Evolutionary conservation across 805 yeast species (phyloP), one percentile per base, ranked within the genome.

Genomic region (Candida nanaspora): DNA sequence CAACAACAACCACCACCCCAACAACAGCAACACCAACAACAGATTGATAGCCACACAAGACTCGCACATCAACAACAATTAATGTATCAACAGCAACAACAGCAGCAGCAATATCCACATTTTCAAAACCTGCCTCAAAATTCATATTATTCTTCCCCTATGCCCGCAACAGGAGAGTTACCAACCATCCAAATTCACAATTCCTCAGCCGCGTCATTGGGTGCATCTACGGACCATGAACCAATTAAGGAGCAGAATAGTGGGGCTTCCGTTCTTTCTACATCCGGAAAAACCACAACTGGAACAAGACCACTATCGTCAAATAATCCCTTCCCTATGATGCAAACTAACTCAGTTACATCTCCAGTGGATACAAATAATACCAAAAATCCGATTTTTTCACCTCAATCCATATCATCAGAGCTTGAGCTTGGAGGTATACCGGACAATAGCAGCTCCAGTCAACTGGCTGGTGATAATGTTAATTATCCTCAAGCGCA

Each of bases 1-100:
- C 57, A 37, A 19, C 34, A 46, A 29, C 43, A 43, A 23, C 50
- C 47, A 34, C 48, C 44, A 30, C 46, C 37, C 29, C 37, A 35
- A 18, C 33, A 41, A 22, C 39, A 35, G 6, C 31, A 35, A 26
- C 37, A 35, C n/a, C 37, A 38, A n/a, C 40, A 41, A 16, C 46
- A 43, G 9, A n/a, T n/a, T n/a, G n/a, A n/a, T n/a, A n/a, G n/a
- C n/a, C n/a, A n/a, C n/a, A n/a, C n/a, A n/a, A n/a, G n/a, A n/a
- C n/a, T n/a, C n/a, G n/a, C n/a, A n/a, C 22, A n/a, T 16, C 30
- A 40, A 28, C 42, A 46, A 15, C 26, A 33, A 21, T 27, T 22
- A 29, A 40, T 34, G 16, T 41, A 38, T 38, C 44, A 33, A 37
- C 47, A 41, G 10, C 37, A 16, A 14, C 30, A 35, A 8, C 31